These are phyloP conservation scores for Acephala macrosclerotiorum DNA, from an alignment of 2,329 filamentous ascomycete species.

Conservation along the genomic window DNA sequence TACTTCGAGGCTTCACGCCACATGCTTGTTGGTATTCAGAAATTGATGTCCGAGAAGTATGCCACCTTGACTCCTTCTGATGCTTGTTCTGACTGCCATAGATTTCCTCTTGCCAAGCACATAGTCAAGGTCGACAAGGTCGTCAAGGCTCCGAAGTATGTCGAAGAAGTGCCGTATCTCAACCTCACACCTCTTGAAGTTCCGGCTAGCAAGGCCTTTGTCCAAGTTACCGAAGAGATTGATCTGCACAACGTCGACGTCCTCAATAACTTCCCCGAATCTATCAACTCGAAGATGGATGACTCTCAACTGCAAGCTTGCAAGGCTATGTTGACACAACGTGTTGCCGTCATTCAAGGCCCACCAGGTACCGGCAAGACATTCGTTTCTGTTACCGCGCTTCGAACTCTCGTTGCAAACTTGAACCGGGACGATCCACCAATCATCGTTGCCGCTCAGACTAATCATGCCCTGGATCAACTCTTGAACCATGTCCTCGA, in stretches of 20 bases:
- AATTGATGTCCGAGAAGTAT: constrained; percentile 43
- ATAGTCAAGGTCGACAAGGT: constrained; percentile 57
- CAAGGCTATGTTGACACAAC: constrained; percentile 72
- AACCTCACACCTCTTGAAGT: constrained; percentile 56
- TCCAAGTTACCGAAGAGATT: constrained; percentile 8
- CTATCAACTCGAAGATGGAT: constrained; percentile 63
- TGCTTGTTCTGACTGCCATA: constrained; percentile 33
- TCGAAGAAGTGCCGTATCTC: constrained; percentile 55
- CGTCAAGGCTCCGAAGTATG: constrained; percentile 59
- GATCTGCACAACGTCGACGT: constrained; percentile 58
- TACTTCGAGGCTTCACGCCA: constrained; percentile 83
- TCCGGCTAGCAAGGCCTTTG: constrained; percentile 31
- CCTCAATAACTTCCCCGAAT: constrained; percentile 59
- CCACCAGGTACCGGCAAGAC: constrained; percentile 84
- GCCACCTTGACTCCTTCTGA: neutral
- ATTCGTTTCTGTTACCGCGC: constrained; percentile 75
- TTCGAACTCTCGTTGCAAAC: constrained; percentile 71
- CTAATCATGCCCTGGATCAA: constrained; percentile 90
- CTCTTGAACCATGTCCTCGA: constrained; percentile 57
- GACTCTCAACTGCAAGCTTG: constrained; percentile 74
- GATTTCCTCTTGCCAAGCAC: constrained; percentile 69
- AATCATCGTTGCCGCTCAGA: constrained; percentile 84
- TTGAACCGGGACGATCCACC: constrained; percentile 64
- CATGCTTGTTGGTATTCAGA: constrained; percentile 75
- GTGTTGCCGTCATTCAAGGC: constrained; percentile 81